Evolutionary conservation across 495 filamentous ascomycete species (phyloP), one percentile per base, ranked within the genome.

Genomic region (Physcia stellaris): DNA sequence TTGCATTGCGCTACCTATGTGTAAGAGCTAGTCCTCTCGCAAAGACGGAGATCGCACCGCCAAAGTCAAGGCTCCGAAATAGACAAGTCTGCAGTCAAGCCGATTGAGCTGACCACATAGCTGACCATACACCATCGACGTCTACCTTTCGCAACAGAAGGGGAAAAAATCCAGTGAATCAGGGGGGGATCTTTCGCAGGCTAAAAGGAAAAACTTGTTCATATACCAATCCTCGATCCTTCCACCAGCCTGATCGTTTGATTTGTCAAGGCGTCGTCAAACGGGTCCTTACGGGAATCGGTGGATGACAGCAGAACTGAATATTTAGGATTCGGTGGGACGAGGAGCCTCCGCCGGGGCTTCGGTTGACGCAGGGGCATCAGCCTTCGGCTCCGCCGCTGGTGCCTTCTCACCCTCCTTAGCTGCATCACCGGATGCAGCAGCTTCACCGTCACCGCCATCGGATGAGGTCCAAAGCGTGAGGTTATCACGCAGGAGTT

Each of bases 391-490:
- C 53, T 79, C 71, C 37, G 68, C 66, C 42, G 75, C 67, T 44
- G 75, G 60, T 50, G 74, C 70, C 48, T 82, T 79, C 41, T 79
- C 68, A 53, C 70, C 66, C 58, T 81, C 71, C 57, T 78, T 70
- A 9, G 67, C 56, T 42, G 66, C 58, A 40, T 63, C 62, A 15
- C 53, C 50, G 24, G 45, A 38, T 18, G 53, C 34, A 37, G 71
- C 64, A 49, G 64, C 66, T 54, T 96, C 90, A 41, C 73, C 67
- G 58, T 96, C 90, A 46, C 72, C 76, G 52, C 77, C 83, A 54
- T 96, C 90, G 33, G 87, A 93, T 39, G 90, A 96, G 52, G 90
- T 99, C 90, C 90, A 99, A 57, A 99, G 80, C 48, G 90, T 99
- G 45, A 99, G 73, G 72, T 99, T 99, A 64, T 99, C 90, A 59